phyloP scores from a whole-genome alignment of 2,329 filamentous ascomycete species.

The Laburnicola sp. region DNA sequence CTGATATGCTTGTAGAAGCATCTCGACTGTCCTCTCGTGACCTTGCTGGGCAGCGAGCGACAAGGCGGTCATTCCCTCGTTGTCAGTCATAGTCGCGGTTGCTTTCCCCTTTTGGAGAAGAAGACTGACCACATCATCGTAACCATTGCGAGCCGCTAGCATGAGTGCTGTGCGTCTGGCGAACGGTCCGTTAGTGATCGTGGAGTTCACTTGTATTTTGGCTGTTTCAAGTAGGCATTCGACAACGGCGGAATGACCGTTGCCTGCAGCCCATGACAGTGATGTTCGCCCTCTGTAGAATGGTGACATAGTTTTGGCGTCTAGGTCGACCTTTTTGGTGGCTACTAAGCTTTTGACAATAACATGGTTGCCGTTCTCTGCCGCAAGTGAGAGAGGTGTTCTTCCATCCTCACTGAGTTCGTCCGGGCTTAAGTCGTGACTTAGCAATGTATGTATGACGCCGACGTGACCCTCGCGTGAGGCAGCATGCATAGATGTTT shows the following conservation, averaged over 20 bases:
- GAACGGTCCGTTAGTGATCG: neutral
- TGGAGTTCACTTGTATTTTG: neutral
- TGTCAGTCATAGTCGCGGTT: neutral
- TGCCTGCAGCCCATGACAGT: constrained; percentile 3
- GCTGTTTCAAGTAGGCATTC: neutral
- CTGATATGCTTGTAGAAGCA: neutral
- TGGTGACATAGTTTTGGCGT: neutral
- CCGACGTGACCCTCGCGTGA: neutral
- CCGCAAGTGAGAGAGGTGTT: constrained; percentile 2
- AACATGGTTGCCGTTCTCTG: constrained; percentile 1
- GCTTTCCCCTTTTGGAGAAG: neutral
- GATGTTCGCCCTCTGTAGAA: constrained; percentile 3
- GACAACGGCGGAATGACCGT: neutral
- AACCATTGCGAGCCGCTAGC: neutral
- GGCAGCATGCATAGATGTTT: constrained; percentile 1
- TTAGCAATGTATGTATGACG: neutral
- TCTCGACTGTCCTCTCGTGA: neutral
- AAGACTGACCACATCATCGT: neutral
- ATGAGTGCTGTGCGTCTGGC: constrained; percentile 4
- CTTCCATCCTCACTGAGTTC: neutral
- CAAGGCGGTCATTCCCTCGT: neutral
- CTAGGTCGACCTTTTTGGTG: neutral
- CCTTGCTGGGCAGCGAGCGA: neutral
- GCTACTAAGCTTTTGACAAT: neutral
- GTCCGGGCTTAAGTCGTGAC: neutral